Conservation (phyloP, 2,329 filamentous ascomycete genomes). For the Diaporthe longicolla region DNA sequence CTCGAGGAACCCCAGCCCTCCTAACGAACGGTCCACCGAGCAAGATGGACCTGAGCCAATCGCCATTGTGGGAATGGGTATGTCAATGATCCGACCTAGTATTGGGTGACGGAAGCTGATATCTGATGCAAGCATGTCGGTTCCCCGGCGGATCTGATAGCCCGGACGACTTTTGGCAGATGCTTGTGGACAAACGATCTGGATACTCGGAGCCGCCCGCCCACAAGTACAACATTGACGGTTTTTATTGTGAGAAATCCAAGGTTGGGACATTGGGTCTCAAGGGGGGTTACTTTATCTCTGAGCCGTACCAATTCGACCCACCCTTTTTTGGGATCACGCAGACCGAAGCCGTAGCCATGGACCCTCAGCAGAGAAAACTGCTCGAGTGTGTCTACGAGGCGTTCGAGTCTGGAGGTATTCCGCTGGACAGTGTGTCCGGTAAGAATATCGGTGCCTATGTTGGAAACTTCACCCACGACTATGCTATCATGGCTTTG, state of each 20-base stretch:
- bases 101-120: not conserved
- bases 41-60: slow-evolving; percentile 46
- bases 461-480: slow-evolving; percentile 48
- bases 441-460: slow-evolving; percentile 53
- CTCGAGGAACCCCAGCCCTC: slow-evolving; percentile 76
- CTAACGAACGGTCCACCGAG: slow-evolving; percentile 57
- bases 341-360: slow-evolving; percentile 74
- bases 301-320: slow-evolving; percentile 12
- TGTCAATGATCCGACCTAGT: not conserved
- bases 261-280: slow-evolving; percentile 37
- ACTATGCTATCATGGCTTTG: too few relatives aligned
- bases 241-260: slow-evolving; percentile 20
- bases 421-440: slow-evolving; percentile 45
- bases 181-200: not conserved
- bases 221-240: slow-evolving; percentile 16
- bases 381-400: slow-evolving; percentile 75
- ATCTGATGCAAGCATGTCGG: slow-evolving; percentile 7
- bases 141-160: slow-evolving; percentile 19
- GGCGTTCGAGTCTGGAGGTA: slow-evolving; percentile 67
- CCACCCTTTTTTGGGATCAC: slow-evolving; percentile 77
- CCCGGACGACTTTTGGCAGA: slow-evolving; percentile 11
- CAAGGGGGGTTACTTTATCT: slow-evolving; percentile 27
- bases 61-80: slow-evolving; percentile 16
- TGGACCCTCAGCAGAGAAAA: slow-evolving; percentile 77
- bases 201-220: not conserved